phyloP scores from a whole-genome alignment of 164 flowering plant species.

The Vitis amurensis region DNA sequence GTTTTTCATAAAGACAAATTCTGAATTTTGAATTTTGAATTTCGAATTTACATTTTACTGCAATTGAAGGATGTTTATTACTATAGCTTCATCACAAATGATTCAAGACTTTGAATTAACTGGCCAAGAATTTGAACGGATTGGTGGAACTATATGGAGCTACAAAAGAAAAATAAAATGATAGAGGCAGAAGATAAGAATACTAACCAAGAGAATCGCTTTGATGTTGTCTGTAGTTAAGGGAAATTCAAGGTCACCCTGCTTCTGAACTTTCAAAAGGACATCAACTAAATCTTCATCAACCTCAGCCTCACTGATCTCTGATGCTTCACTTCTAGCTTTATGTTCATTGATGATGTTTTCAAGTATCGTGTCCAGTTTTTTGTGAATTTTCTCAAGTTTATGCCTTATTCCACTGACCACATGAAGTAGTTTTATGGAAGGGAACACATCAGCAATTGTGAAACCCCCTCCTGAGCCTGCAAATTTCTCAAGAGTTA shows the following conservation, averaged over 20 bases:
- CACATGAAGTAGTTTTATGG: slow-evolving; percentile 13
- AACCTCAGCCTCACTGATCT: background rate
- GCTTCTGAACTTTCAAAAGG: slow-evolving; percentile 12
- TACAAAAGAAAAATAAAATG: background rate
- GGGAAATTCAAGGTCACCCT: background rate
- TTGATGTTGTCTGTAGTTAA: slow-evolving; percentile 16
- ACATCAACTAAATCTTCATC: slow-evolving; percentile 22
- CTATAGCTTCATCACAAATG: too few species aligned
- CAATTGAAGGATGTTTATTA: too few species aligned
- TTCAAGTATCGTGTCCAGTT: slow-evolving; percentile 24
- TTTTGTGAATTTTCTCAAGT: slow-evolving; percentile 12
- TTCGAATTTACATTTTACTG: too few species aligned
- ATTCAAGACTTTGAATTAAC: too few species aligned
- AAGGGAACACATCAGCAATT: slow-evolving; percentile 30
- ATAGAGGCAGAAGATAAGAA: background rate
- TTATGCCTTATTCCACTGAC: slow-evolving; percentile 19
- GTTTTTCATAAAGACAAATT: too few species aligned
- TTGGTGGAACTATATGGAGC: too few species aligned
- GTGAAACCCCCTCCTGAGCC: slow-evolving; percentile 13
- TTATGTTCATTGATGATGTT: slow-evolving; percentile 26
- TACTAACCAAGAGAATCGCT: slow-evolving; percentile 16
- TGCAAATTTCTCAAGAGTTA: background rate
- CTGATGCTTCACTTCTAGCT: background rate
- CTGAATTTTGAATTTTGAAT: too few species aligned
- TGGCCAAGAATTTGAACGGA: too few species aligned